phyloP scores from a whole-genome alignment of 176 grass and related monocot genomes.

The Metroxylon sagu region DNA sequence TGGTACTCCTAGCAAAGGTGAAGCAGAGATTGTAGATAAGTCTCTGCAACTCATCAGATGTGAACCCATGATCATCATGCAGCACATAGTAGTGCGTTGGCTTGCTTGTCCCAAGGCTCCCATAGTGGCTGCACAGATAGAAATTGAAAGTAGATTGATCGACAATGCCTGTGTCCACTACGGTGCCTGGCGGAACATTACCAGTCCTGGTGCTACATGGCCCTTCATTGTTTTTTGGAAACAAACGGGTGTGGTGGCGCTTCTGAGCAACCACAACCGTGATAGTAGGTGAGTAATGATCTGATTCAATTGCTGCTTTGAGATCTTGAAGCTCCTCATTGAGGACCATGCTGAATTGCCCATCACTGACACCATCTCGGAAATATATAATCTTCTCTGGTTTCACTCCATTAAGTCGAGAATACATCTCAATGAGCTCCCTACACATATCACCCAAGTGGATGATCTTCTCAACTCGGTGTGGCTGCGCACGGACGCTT shows the following conservation, averaged over 20 bases:
- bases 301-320: constrained; percentile 13
- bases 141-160: constrained; percentile 34
- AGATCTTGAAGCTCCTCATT: constrained; percentile 37
- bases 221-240: constrained; percentile 19
- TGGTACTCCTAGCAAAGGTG: constrained; percentile 45
- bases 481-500: constrained; percentile 25
- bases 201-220: constrained; percentile 8
- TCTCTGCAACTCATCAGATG: constrained; percentile 38
- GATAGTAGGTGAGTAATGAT: constrained; percentile 33
- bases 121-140: constrained; percentile 63
- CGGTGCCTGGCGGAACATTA: constrained; percentile 39
- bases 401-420: not conserved
- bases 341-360: constrained; percentile 43
- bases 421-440: constrained; percentile 1
- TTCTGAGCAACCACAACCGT: constrained; percentile 56
- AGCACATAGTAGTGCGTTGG: constrained; percentile 54
- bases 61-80: constrained; percentile 28
- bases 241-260: constrained; percentile 48
- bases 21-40: constrained; percentile 52
- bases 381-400: constrained; percentile 51
- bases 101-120: constrained; percentile 39
- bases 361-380: constrained; percentile 55
- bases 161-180: constrained; percentile 44
- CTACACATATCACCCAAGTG: constrained; percentile 21
- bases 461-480: constrained; percentile 34